Base-by-base conservation (phyloP, 73 alveolate species). In the Stentor roeselii region DNA sequence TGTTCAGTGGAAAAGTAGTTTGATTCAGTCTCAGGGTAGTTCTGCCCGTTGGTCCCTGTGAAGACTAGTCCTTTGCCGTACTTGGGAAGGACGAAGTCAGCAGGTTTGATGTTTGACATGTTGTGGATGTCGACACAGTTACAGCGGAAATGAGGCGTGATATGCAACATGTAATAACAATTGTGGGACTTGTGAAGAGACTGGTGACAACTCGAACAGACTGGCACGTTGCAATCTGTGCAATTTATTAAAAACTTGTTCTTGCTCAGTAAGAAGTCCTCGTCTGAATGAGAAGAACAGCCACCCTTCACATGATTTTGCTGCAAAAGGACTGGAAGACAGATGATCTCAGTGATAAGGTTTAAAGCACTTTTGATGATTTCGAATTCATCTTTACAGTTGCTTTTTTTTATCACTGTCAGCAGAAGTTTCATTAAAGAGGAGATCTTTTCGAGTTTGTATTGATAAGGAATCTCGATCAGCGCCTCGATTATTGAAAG, bases 81-180 rank as follows among this genome's bases (percentile, higher is more conserved):
- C 27, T 21, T 67, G 34, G 80, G 80, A 21, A 67, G 41, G 27
- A 11, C 34, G 34, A 67, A 67, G 11, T 67, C 41, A 30, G 80
- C n/a, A 67, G 37, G n/a, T 21, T 67, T 27, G 14, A 21, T 30
- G 0, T 21, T n/a, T 21, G 37, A 36, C 27, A 30, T 14, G 42
- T 67, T 32, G 34, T 67, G 80, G 41, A 67, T 34, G 11, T 67
- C 80, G 11, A 27, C 41, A 34, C 80, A 67, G 41, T 30, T 67
- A 2, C 80, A 67, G 34, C 80, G 80, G 34, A 15, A 21, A 2
- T 67, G 41, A 30, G 80, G 37, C 1, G 41, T 67, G n/a, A 27
- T 15, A 40, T 67, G 34, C 34, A 67, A 2, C 34, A 67, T 27
- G 2, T 67, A 30, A 34, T 67, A 21, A 11, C 14, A 14, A 1